Evolutionary conservation across 2,329 filamentous ascomycete genomes (phyloP).

Genomic region (Ophiostoma populinum): DNA sequence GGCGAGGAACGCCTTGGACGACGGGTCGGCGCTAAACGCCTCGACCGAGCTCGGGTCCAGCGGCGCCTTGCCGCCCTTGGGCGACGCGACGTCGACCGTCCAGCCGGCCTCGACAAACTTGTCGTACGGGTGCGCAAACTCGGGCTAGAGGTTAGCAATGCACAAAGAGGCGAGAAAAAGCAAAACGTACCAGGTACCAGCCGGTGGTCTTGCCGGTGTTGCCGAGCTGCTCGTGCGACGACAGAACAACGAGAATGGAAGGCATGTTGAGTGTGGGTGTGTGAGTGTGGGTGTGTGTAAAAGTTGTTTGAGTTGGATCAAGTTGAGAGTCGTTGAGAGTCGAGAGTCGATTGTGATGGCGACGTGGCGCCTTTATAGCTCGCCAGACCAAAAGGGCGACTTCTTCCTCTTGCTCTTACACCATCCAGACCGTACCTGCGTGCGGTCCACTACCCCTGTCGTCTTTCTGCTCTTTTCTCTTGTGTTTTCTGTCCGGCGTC

Average conservation of each 20-base stretch:
- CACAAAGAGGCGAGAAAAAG: background rate
- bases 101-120: slow-evolving; percentile 32
- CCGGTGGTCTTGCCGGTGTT: slow-evolving; percentile 40
- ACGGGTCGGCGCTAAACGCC: slow-evolving; percentile 32
- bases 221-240: slow-evolving; percentile 37
- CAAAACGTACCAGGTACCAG: slow-evolving; percentile 44
- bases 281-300: background rate
- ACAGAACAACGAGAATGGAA: slow-evolving; percentile 55
- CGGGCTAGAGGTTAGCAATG: slow-evolving; percentile 23
- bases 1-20: slow-evolving; percentile 33
- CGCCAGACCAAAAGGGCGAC: too few species aligned
- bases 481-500: too few species aligned
- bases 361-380: too few species aligned
- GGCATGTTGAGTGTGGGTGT: slow-evolving; percentile 13
- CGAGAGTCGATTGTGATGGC: too few species aligned
- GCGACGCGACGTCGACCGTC: slow-evolving; percentile 41
- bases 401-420: too few species aligned
- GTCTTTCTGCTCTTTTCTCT: too few species aligned
- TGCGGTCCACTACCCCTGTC: too few species aligned
- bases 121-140: slow-evolving; percentile 48
- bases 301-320: too few species aligned
- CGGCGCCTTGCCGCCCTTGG: slow-evolving; percentile 42
- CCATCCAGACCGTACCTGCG: too few species aligned
- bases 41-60: slow-evolving; percentile 42
- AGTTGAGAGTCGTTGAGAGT: too few species aligned